Evolutionary conservation across 164 flowering plant species (phyloP), one percentile per base, ranked within the genome.

Genomic region (Malania oleifera): DNA sequence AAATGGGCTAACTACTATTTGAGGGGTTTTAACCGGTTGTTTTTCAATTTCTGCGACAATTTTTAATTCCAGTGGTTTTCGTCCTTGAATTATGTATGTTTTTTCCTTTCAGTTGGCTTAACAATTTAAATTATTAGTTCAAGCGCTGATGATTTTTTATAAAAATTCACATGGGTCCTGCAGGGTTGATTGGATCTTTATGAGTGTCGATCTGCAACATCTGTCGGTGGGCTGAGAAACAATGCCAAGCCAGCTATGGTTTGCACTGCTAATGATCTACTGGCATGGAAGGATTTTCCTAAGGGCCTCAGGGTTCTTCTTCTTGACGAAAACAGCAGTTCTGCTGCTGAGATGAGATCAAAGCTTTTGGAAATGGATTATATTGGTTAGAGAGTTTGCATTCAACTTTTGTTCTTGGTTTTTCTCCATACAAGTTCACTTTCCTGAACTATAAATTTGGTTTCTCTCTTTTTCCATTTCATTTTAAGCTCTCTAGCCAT

Each of bases 301-400:
- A 91, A 86, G 66, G 97, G 97, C 41, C 93, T 91, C 54, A 72
- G 76, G 56, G 84, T 91, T 57, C 83, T 91, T 61, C 84, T 87
- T 23, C 85, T 91, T 46, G 83, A 82, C 48, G 77, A 74, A 62
- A 91, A 91, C 61, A 29, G 12, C 19, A 19, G 7, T 57, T 84
- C 88, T 48, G 79, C 87, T 34, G 71, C 79, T 0, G 85, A 80
- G 62, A 75, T 80, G 56, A 85, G 70, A 76, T 72, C 84, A 28
- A 84, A 84, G 76, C 93, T 91, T 40, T 84, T 85, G 65, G 77
- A 75, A 38, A 86, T 91, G 97, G 93, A 91, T 29, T 87, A 87
- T 70, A 67, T 79, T 56, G 97, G 97, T 91, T 54, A 69, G 84
- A 53, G 18, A 48, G 48, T 54, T 56, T 24, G 19, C 35, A 52